Evolutionary conservation across 2,329 filamentous ascomycete species (phyloP).

Genomic region (Botrytis pseudocinerea): DNA sequence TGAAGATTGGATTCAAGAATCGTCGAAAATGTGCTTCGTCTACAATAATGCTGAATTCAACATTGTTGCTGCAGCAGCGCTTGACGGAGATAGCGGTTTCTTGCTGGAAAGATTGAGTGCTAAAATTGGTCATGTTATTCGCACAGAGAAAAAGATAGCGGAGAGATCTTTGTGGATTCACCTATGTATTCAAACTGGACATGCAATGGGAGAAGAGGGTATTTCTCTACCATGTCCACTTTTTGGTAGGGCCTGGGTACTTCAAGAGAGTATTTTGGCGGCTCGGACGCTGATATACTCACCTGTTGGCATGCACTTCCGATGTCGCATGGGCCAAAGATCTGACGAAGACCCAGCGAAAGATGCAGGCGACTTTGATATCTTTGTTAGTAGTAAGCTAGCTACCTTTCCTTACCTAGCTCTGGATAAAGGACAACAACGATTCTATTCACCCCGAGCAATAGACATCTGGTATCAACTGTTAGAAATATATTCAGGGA

Average conservation of each 20-base stretch:
- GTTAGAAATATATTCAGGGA: neutral
- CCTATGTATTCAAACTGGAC: neutral
- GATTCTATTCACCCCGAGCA: neutral
- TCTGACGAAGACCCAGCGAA: neutral
- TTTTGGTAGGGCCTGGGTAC: conserved; percentile 1
- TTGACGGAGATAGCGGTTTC: neutral
- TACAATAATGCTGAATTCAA: neutral
- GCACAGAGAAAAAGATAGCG: neutral
- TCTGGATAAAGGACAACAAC: neutral
- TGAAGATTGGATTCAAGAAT: neutral
- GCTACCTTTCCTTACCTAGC: neutral
- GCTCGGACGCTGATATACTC: neutral
- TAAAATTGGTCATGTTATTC: neutral
- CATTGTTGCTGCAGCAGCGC: neutral
- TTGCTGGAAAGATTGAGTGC: neutral
- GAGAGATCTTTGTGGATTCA: conserved; percentile 9
- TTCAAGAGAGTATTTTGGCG: conserved; percentile 6
- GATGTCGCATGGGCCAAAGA: neutral
- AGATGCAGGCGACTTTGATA: neutral
- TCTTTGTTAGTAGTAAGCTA: neutral
- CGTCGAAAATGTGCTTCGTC: conserved; percentile 1
- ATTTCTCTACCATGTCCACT: neutral
- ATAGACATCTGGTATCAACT: conserved; percentile 3
- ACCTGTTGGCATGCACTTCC: conserved; percentile 5
- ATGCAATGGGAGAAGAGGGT: neutral